These are phyloP conservation scores for Nigrospora sphaerica DNA, from an alignment of 2,329 filamentous ascomycete genomes.

Conservation along the genomic window DNA sequence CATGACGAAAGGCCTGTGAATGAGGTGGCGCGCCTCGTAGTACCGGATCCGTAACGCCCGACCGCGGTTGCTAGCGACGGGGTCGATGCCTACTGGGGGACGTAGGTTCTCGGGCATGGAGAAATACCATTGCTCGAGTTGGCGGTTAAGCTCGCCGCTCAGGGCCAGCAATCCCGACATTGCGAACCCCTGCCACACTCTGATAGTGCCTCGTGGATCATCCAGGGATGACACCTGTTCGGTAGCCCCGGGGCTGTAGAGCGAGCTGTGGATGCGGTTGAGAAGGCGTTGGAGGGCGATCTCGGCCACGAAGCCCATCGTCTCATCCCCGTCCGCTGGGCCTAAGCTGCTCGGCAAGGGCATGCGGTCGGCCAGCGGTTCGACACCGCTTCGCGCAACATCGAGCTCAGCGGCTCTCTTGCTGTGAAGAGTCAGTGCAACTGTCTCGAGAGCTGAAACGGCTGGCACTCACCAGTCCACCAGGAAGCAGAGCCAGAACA, in stretches of 20 bases:
- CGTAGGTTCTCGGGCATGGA: slow-evolving; percentile 27
- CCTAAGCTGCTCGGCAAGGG: slow-evolving; percentile 24
- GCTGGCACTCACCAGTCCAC: slow-evolving; percentile 53
- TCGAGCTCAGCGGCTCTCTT: slow-evolving; percentile 64
- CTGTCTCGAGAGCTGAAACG: neutral
- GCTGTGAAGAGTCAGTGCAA: slow-evolving; percentile 27
- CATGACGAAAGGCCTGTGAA: slow-evolving; percentile 53
- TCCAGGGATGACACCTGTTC: neutral
- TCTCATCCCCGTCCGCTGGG: slow-evolving; percentile 22
- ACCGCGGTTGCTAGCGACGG: slow-evolving; percentile 54
- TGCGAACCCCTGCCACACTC: slow-evolving; percentile 8
- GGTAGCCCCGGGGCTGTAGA: slow-evolving; percentile 24
- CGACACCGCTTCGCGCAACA: slow-evolving; percentile 25
- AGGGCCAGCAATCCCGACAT: slow-evolving; percentile 22
- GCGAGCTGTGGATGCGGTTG: slow-evolving; percentile 33
- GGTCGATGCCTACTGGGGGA: slow-evolving; percentile 50
- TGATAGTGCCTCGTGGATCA: too few species aligned
- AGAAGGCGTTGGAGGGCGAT: slow-evolving; percentile 32
- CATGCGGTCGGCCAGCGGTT: slow-evolving; percentile 27
- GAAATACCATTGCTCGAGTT: slow-evolving; percentile 29
- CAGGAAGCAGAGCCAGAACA: slow-evolving; percentile 68
- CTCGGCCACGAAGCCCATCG: slow-evolving; percentile 33
- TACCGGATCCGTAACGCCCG: slow-evolving; percentile 65
- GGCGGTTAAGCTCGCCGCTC: slow-evolving; percentile 28
- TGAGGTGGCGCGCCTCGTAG: slow-evolving; percentile 64